Base-by-base conservation (phyloP, 73 alveolate species). In the Paramecium sexaurelia region DNA sequence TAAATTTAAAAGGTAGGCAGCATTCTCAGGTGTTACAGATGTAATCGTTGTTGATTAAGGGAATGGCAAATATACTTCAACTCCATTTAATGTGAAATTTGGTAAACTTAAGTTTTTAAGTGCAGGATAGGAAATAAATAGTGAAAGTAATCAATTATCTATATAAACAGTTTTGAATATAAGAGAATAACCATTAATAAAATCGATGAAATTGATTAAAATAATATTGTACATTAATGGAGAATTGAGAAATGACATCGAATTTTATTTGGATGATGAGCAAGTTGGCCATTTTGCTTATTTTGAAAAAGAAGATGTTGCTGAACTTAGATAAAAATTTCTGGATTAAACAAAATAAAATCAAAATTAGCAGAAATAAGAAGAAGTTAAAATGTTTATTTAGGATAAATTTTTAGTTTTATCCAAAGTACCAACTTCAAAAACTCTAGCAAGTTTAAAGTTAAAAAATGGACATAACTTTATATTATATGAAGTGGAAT, bases 21-120 rank as follows among this genome's bases (percentile, higher is more conserved):
- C 39, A 2, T 78, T 78, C 11, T 78, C 90, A 22, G 90, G 90
- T 17, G 73, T 45, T 7, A 78, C 90, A 17, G 90, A 78, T 40
- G 36, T 78, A 0, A 17, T 78, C 1, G 55, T 78, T 20, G 71
- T 43, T 41, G 40, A 39, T 37, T 15, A 43, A 6, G 90, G 55
- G 26, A 27, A 78, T 41, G 90, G 27, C 6, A 78, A 41, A 3
- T 78, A 24, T 19, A 2, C 71, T 5, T 78, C 90, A 22, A 41
- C 90, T 2, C 73, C 68, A 2, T 78, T 78, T 43, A 39, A 78
- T 78, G 73, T 78, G 15, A 22, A 24, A 10, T 22, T 78, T 41
- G 90, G 90, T 8, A 78, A 45, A 78, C 7, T 78, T 6, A 78
- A 78, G 19, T 45, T 29, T 3, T 6, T 40, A 36, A 39, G 41